Evolutionary conservation across 371 early-diverging fungal species (phyloP).

Genomic region (Syncephalastrum monosporum): DNA sequence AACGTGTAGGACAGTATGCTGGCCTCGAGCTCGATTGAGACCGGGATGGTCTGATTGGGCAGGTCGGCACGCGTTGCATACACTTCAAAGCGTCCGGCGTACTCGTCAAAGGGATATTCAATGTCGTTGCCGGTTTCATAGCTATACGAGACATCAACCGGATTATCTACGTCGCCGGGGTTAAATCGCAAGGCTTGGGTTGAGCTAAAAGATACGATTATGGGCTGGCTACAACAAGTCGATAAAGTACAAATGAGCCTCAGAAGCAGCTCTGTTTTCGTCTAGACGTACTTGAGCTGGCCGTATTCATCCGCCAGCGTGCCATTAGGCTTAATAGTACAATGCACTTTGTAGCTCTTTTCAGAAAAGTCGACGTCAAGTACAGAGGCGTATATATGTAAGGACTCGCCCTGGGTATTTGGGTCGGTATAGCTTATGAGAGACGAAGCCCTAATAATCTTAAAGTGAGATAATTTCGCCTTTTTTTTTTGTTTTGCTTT

Average conservation of each 20-base stretch:
- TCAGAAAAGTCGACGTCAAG: constrained; percentile 30
- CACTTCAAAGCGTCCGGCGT: constrained; percentile 27
- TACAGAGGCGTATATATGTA: constrained; percentile 25
- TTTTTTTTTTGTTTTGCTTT: background rate
- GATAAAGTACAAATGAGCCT: background rate
- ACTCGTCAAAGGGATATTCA: constrained; percentile 38
- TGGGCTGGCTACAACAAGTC: constrained; percentile 16
- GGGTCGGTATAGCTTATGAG: constrained; percentile 25
- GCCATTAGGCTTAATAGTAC: constrained; percentile 28
- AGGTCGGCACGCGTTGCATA: constrained; percentile 20
- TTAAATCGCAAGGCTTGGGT: constrained; percentile 18
- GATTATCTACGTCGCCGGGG: constrained; percentile 26
- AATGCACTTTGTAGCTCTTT: constrained; percentile 31
- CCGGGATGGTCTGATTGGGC: constrained; percentile 24
- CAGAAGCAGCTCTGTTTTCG: background rate
- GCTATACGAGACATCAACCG: constrained; percentile 24
- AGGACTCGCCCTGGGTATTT: constrained; percentile 27
- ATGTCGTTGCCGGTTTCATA: constrained; percentile 32
- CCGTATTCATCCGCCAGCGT: constrained; percentile 27
- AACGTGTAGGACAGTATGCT: constrained; percentile 34
- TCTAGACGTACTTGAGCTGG: constrained; percentile 22
- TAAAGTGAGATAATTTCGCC: background rate
- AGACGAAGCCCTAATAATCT: constrained; percentile 14
- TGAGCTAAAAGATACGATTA: constrained; percentile 27
- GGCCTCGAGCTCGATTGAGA: constrained; percentile 29